Conservation (phyloP, 2,329 filamentous ascomycete species). For the Polytolypa hystricis region DNA sequence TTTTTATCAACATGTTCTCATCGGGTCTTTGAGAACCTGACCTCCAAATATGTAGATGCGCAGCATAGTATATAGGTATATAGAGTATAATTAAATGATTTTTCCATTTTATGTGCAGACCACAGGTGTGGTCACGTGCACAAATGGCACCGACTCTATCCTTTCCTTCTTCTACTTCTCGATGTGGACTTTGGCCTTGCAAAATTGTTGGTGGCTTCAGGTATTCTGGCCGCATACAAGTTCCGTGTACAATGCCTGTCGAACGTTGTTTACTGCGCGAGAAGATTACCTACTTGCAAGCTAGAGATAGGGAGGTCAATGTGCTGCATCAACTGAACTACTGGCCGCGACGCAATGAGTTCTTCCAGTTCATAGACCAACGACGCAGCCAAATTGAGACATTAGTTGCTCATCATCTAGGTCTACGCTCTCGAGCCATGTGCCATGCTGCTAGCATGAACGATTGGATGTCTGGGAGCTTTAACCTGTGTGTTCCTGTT, state of each 20-base stretch:
- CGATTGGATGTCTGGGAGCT: slow-evolving; percentile 15
- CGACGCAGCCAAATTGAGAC: neutral
- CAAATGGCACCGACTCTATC: no score
- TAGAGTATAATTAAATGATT: no score
- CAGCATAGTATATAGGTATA: no score
- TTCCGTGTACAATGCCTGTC: neutral
- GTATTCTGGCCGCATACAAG: no score
- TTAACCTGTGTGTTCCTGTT: slow-evolving; percentile 19
- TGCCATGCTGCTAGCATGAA: slow-evolving; percentile 12
- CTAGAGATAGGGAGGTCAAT: neutral
- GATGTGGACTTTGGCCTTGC: no score
- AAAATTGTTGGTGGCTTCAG: no score
- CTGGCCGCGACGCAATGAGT: neutral
- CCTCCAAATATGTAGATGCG: no score
- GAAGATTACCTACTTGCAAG: neutral
- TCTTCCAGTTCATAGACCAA: neutral
- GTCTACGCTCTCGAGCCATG: neutral
- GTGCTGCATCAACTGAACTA: slow-evolving; percentile 1
- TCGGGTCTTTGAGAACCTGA: no score
- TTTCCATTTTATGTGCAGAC: no score
- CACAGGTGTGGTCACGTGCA: no score
- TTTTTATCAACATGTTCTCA: no score
- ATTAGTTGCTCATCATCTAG: slow-evolving; percentile 3
- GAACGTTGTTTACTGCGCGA: neutral
- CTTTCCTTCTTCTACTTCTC: no score